Percentiles rank a stretch among this genome's conserved stretches.
Evolutionary conservation across 495 filamentous ascomycete species (phyloP).

Genomic region (Penicillium flavigenum): DNA sequence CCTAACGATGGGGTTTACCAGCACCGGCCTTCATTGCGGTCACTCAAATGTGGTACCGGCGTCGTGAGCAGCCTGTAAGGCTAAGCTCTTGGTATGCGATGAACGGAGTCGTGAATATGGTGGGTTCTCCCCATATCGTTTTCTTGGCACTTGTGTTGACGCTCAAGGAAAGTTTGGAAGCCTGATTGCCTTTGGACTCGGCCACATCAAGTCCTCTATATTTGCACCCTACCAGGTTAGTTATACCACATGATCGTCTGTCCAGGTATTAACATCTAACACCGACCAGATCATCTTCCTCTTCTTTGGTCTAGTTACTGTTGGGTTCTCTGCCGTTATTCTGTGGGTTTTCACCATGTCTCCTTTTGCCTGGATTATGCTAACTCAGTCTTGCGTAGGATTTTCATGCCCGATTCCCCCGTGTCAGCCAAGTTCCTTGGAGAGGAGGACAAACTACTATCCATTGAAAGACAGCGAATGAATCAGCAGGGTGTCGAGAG

Average conservation of each 20-base stretch:
- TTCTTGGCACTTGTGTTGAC: neutral
- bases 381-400: constrained; percentile 15
- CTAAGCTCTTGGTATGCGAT: constrained; percentile 62
- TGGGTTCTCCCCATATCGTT: constrained; percentile 18
- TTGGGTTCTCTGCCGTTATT: constrained; percentile 48
- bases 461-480: constrained; percentile 62
- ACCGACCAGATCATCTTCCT: constrained; percentile 51
- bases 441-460: constrained; percentile 58
- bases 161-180: constrained; percentile 36
- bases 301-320: constrained; percentile 53
- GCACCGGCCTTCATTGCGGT: constrained; percentile 60
- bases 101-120: constrained; percentile 57
- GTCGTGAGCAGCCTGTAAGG: constrained; percentile 57
- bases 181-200: constrained; percentile 58
- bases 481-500: constrained; percentile 62
- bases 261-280: neutral
- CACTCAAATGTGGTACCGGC: constrained; percentile 63
- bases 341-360: constrained; percentile 26
- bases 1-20: constrained; percentile 17
- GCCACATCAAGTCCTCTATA: constrained; percentile 52
- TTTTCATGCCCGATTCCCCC: constrained; percentile 60
- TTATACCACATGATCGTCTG: constrained; percentile 12
- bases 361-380: neutral
- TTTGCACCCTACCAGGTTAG: constrained; percentile 57
- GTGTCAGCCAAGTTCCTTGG: constrained; percentile 58